phyloP scores from a whole-genome alignment of 305 asterid genomes.

The Euphrasia arctica region DNA sequence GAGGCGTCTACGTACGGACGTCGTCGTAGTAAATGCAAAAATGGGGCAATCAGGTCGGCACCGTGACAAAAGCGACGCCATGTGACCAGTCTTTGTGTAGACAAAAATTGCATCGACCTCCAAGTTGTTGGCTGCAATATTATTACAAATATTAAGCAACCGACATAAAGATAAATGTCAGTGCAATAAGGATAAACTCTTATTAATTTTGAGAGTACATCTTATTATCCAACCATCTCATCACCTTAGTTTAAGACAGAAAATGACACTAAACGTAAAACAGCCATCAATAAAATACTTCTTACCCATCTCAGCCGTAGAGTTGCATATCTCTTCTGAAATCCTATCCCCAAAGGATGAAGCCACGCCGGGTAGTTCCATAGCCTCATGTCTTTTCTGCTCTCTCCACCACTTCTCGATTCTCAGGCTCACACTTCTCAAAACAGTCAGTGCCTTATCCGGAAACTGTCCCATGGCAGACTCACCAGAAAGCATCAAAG shows the following conservation, averaged over 20 bases:
- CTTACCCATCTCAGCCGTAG: conserved; percentile 99
- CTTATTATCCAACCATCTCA: no score
- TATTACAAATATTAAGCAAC: neutral
- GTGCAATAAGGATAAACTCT: no score
- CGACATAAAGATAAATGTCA: neutral
- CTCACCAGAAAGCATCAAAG: conserved; percentile 98
- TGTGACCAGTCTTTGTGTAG: conserved; percentile 84
- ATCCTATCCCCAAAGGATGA: conserved; percentile 78
- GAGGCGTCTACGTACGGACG: conserved; percentile 85
- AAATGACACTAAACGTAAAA: neutral
- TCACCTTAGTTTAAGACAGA: neutral
- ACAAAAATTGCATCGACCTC: conserved; percentile 95
- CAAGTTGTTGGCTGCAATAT: conserved; percentile 79
- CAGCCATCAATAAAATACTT: conserved; percentile 1
- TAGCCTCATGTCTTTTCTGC: conserved; percentile 69
- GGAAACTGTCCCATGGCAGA: conserved; percentile 99
- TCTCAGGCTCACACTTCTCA: conserved; percentile 95
- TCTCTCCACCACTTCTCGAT: conserved; percentile 99
- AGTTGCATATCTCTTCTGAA: conserved; percentile 96
- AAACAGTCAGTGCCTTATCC: conserved; percentile 88
- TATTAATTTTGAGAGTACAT: no score
- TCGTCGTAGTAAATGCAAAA: conserved; percentile 87
- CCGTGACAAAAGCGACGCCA: conserved; percentile 97
- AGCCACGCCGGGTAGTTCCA: conserved; percentile 76
- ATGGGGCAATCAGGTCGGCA: conserved; percentile 98